These are phyloP conservation scores for Fusarium sp. DNA, from an alignment of 2,329 filamentous ascomycete genomes.

Conservation along the genomic window DNA sequence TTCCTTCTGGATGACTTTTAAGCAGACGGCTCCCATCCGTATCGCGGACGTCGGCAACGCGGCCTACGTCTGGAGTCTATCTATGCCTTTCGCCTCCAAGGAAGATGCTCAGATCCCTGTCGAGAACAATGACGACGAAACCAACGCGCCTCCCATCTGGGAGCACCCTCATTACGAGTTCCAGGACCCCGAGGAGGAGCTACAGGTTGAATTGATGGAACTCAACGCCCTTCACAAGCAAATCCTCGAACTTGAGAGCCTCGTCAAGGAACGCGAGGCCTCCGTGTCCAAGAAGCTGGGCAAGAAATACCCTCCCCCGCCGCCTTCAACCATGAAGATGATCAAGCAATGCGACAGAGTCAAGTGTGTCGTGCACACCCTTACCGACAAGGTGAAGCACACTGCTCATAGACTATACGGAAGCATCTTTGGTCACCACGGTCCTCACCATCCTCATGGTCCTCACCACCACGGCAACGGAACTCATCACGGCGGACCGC, in stretches of 20 bases:
- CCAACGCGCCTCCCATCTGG: slow-evolving; percentile 13
- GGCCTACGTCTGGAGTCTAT: slow-evolving; percentile 43
- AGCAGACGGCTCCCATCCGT: slow-evolving; percentile 56
- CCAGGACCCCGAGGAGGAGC: slow-evolving; percentile 41
- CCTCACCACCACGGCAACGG: slow-evolving; percentile 3
- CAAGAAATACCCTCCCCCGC: slow-evolving; percentile 32
- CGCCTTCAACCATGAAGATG: slow-evolving; percentile 36
- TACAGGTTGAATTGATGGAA: slow-evolving; percentile 58
- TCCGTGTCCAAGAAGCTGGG: slow-evolving; percentile 52
- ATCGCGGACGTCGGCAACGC: slow-evolving; percentile 58
- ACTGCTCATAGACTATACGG: slow-evolving; percentile 37
- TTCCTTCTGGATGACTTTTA: slow-evolving; percentile 58
- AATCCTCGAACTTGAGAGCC: slow-evolving; percentile 54
- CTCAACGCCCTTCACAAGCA: slow-evolving; percentile 57
- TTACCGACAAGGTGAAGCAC: slow-evolving; percentile 54
- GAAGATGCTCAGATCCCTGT: slow-evolving; percentile 14
- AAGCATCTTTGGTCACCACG: slow-evolving; percentile 26
- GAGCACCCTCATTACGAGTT: slow-evolving; percentile 42
- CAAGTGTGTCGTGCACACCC: slow-evolving; percentile 55
- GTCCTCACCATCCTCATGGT: slow-evolving; percentile 8
- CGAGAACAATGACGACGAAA: slow-evolving; percentile 5
- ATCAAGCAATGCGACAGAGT: slow-evolving; percentile 35
- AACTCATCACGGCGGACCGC: slow-evolving; percentile 20
- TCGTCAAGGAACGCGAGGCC: slow-evolving; percentile 57
- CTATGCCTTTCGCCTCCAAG: slow-evolving; percentile 39